These are phyloP conservation scores for Marchantia paleacea DNA, from an alignment of 225 moss, liverwort and hornwort genomes.

Conservation along the genomic window DNA sequence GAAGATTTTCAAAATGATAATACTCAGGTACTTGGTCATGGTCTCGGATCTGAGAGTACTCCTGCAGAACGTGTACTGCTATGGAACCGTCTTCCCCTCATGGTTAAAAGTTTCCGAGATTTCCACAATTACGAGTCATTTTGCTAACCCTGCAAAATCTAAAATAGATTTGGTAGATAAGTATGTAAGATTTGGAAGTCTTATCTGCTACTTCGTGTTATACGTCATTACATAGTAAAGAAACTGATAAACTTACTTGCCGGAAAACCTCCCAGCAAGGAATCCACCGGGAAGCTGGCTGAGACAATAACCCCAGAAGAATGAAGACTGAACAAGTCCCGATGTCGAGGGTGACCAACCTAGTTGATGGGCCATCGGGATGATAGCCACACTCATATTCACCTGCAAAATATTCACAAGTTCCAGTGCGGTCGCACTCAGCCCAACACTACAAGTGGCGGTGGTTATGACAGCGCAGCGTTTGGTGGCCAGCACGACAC, in stretches of 20 bases:
- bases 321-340: conserved; percentile 91
- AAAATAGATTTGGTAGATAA: no score
- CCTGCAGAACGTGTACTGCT: neutral
- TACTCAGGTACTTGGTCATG: neutral
- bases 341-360: conserved; percentile 88
- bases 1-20: neutral
- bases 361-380: conserved; percentile 87
- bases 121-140: neutral
- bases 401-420: conserved; percentile 47
- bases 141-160: no score
- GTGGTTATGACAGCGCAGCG: neutral
- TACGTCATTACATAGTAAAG: neutral
- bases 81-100: neutral
- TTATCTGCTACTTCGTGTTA: neutral
- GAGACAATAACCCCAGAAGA: conserved; percentile 92
- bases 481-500: neutral
- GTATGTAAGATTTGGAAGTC: neutral
- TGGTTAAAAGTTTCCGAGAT: neutral
- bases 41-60: neutral
- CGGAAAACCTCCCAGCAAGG: conserved; percentile 77
- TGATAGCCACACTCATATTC: conserved; percentile 98
- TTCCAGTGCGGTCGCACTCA: neutral
- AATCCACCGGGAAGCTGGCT: conserved; percentile 98
- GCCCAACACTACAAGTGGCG: neutral
- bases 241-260: conserved; percentile 57